Conservation (phyloP, 1,139 yeast species). For the Ogataea hybrid region DNA sequence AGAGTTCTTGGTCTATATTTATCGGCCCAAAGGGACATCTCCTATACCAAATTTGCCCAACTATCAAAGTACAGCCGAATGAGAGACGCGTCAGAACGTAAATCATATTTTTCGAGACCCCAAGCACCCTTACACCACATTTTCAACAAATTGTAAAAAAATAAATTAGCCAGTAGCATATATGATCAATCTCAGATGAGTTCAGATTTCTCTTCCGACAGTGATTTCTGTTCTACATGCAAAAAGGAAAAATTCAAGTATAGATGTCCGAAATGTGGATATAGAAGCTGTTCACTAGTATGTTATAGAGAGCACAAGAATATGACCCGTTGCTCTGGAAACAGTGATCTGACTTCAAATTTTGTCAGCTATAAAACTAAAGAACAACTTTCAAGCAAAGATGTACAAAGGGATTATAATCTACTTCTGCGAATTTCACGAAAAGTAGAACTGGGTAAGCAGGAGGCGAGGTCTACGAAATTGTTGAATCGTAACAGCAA, state of each 20-base stretch:
- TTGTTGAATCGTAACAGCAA: conserved; percentile 14
- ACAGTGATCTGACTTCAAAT: conserved; percentile 40
- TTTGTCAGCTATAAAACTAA: conserved; percentile 55
- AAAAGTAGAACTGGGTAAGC: conserved; percentile 47
- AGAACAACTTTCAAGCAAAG: conserved; percentile 40
- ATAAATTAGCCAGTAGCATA: too few species aligned
- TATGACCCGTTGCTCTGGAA: conserved; percentile 64
- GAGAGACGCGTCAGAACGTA: neutral
- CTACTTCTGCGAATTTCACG: conserved; percentile 66
- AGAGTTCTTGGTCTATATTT: conserved; percentile 80
- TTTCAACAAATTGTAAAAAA: too few species aligned
- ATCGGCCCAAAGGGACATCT: conserved; percentile 96
- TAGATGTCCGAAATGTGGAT: conserved; percentile 80
- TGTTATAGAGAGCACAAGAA: conserved; percentile 74
- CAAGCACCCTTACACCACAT: too few species aligned
- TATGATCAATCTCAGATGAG: neutral
- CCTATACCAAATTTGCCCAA: neutral
- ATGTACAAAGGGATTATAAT: conserved; percentile 80
- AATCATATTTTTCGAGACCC: too few species aligned
- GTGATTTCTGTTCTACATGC: conserved; percentile 50
- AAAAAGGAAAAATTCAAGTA: conserved; percentile 50
- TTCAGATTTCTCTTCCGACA: too few species aligned
- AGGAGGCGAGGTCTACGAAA: conserved; percentile 36
- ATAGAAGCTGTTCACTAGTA: conserved; percentile 63
- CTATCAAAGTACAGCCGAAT: too few species aligned